Conservation (phyloP, 495 filamentous ascomycete genomes). For the Cryomyces minteri region DNA sequence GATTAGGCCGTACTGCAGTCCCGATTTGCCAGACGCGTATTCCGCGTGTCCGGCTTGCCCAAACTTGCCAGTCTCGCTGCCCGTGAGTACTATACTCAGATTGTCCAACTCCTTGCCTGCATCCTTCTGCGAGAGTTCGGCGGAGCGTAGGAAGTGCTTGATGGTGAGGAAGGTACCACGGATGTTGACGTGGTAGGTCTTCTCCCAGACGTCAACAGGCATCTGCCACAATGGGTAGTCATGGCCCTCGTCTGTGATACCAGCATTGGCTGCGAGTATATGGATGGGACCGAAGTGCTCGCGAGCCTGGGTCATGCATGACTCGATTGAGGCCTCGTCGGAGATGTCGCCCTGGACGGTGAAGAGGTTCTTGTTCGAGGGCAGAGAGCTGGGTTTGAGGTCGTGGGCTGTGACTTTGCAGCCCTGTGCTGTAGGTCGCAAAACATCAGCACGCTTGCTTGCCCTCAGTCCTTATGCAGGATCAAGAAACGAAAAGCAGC, state of each 20-base stretch:
- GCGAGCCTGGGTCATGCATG: conserved; percentile 24
- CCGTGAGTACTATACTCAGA: conserved; percentile 35
- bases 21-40: conserved; percentile 32
- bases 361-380: conserved; percentile 15
- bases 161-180: conserved; percentile 37
- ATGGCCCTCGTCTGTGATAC: conserved; percentile 26
- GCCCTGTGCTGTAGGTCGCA: conserved; percentile 22
- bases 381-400: conserved; percentile 16
- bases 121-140: conserved; percentile 18
- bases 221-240: conserved; percentile 35
- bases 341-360: conserved; percentile 27
- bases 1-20: conserved; percentile 35
- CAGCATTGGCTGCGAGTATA: conserved; percentile 34
- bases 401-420: conserved; percentile 36
- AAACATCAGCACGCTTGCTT: no score
- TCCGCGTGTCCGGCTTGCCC: conserved; percentile 32
- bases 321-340: conserved; percentile 26
- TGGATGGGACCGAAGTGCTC: conserved; percentile 32
- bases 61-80: conserved; percentile 30
- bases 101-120: conserved; percentile 25
- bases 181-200: conserved; percentile 29
- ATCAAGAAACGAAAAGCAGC: neutral
- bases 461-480: no score
- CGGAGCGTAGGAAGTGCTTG: conserved; percentile 33
- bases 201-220: conserved; percentile 31